Percentiles rank a stretch among this genome's conserved stretches.
Conservation (phyloP, 2,329 filamentous ascomycete genomes). For the Hortaea sp. region DNA sequence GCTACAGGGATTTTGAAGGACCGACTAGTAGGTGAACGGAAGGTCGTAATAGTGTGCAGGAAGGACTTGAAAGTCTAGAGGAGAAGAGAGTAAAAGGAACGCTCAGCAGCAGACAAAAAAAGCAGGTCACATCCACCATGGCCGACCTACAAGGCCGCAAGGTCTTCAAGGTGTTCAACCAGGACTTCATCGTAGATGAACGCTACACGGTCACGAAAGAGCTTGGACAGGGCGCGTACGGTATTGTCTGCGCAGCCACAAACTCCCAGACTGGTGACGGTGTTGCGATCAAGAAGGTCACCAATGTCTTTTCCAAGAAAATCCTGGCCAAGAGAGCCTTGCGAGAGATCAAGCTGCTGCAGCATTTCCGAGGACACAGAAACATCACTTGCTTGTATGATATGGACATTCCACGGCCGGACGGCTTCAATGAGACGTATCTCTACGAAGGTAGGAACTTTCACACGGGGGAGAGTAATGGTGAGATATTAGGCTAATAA, state of each 20-base stretch:
- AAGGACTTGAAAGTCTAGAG: too few species aligned
- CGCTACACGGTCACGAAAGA: slow-evolving; percentile 98
- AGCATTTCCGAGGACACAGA: slow-evolving; percentile 71
- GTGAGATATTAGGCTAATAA: not conserved
- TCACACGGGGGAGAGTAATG: too few species aligned
- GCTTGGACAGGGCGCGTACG: slow-evolving; percentile 93
- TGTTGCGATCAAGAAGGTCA: slow-evolving; percentile 98
- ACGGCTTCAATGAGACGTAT: slow-evolving; percentile 98
- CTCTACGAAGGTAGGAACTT: slow-evolving; percentile 75
- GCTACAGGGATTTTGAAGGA: too few species aligned
- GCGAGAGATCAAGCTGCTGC: slow-evolving; percentile 95
- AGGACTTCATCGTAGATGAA: slow-evolving; percentile 97
- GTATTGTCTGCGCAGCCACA: slow-evolving; percentile 93
- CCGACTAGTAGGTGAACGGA: too few species aligned
- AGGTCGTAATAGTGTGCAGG: too few species aligned
- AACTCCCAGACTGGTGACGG: slow-evolving; percentile 87
- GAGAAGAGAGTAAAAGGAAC: too few species aligned
- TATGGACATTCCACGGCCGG: slow-evolving; percentile 96
- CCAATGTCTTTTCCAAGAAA: slow-evolving; percentile 99
- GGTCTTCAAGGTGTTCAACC: slow-evolving; percentile 99
- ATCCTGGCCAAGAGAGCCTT: slow-evolving; percentile 95
- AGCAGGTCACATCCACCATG: slow-evolving; percentile 31
- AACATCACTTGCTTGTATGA: slow-evolving; percentile 95
- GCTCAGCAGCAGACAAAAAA: too few species aligned
- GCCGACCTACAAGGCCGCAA: slow-evolving; percentile 62